phyloP scores from a whole-genome alignment of 331 rosid genomes.

The Spiraea crenata region DNA sequence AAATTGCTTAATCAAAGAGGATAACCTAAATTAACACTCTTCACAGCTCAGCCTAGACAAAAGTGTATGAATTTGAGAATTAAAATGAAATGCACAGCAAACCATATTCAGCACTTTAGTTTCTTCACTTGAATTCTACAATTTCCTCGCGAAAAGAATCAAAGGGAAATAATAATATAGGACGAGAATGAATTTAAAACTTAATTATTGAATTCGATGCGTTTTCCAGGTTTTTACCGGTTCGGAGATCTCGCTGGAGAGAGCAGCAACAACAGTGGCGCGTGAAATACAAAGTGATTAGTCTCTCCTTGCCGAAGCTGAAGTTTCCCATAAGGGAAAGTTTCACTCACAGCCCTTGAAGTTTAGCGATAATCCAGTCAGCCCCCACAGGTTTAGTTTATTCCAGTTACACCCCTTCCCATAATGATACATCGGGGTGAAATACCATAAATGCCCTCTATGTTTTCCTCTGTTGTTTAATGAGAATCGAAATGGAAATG shows the following conservation, averaged over 20 bases:
- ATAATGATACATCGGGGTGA: neutral
- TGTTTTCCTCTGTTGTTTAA: too few species aligned
- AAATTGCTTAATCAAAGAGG: neutral
- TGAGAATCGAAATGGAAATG: too few species aligned
- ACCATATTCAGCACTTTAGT: neutral
- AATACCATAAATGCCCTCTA: neutral
- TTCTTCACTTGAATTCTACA: neutral
- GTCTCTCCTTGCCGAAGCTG: too few species aligned
- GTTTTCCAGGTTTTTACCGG: neutral
- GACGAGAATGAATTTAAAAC: neutral
- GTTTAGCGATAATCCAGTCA: too few species aligned
- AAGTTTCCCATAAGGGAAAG: too few species aligned
- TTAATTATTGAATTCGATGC: neutral
- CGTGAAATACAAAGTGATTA: neutral
- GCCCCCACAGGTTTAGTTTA: too few species aligned
- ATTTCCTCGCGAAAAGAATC: conserved; percentile 3
- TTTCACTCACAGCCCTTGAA: too few species aligned
- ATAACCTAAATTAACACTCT: neutral
- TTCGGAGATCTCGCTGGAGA: conserved; percentile 4
- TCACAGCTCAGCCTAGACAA: neutral
- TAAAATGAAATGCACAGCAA: neutral
- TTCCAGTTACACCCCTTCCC: too few species aligned
- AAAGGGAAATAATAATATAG: neutral
- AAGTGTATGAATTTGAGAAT: neutral
- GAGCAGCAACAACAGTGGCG: neutral